Evolutionary conservation across 228 moss, liverwort and hornwort species (phyloP).

Genomic region (Sphagnum fallax): DNA sequence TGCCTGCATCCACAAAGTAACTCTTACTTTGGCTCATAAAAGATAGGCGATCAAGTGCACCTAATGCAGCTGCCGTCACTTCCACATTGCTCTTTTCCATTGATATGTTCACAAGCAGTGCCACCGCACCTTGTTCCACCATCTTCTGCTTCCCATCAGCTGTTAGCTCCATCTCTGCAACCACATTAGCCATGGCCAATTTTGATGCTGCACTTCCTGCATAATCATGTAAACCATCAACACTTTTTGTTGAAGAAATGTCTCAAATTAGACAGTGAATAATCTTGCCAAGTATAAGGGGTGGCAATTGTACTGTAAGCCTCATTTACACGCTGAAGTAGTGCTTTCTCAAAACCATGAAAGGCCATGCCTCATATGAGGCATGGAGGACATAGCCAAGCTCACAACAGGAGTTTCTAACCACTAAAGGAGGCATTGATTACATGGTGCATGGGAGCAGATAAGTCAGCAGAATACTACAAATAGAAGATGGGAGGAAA

Average conservation of each 20-base stretch:
- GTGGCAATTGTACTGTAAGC: no score
- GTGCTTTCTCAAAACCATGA: no score
- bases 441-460: no score
- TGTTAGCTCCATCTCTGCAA: constrained; percentile 22
- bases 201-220: constrained; percentile 15
- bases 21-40: constrained; percentile 17
- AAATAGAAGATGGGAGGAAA: no score
- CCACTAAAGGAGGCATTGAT: no score
- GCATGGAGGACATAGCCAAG: no score
- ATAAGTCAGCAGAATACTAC: no score
- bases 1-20: constrained; percentile 25
- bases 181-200: constrained; percentile 23
- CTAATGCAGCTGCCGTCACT: constrained; percentile 20
- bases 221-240: background rate
- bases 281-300: background rate
- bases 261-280: background rate
- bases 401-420: no score
- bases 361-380: no score
- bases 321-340: no score
- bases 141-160: constrained; percentile 25
- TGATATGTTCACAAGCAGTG: constrained; percentile 22
- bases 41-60: constrained; percentile 29
- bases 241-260: constrained; percentile 11
- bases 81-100: constrained; percentile 23
- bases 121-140: constrained; percentile 26